phyloP scores from a whole-genome alignment of 768 basidiomycete genomes.

The Pleurotus tuber-regium region DNA sequence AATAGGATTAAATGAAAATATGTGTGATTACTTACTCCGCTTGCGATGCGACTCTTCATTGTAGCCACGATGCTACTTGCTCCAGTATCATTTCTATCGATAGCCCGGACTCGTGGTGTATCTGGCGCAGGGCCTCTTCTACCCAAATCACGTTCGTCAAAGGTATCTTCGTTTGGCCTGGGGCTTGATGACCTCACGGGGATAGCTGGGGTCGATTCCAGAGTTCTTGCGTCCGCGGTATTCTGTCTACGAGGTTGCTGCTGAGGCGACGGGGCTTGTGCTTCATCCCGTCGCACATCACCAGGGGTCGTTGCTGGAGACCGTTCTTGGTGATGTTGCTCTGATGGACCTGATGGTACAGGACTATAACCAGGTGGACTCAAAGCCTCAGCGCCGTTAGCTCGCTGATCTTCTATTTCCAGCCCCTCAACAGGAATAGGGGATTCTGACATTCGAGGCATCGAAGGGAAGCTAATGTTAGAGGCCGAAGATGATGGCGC shows the following conservation, averaged over 20 bases:
- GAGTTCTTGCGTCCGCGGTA: background rate
- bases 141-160: background rate
- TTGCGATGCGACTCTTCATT: slow-evolving; percentile 63
- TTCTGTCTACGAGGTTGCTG: background rate
- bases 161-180: background rate
- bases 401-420: slow-evolving; percentile 3
- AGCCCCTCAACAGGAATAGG: slow-evolving; percentile 19
- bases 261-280: background rate
- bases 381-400: background rate
- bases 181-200: background rate
- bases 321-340: background rate
- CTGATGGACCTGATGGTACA: background rate
- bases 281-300: too few relatives aligned
- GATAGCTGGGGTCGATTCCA: background rate
- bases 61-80: slow-evolving; percentile 62
- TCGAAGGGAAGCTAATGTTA: slow-evolving; percentile 19
- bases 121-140: background rate
- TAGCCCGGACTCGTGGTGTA: slow-evolving; percentile 7
- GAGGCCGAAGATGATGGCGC: slow-evolving; percentile 22
- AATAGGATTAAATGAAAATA: slow-evolving; percentile 9
- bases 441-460: slow-evolving; percentile 21
- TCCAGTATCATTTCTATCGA: slow-evolving; percentile 54
- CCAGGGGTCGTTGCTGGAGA: background rate
- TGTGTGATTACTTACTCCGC: slow-evolving; percentile 39
- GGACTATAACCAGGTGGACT: background rate